Base-by-base conservation (phyloP, 768 basidiomycete genomes). In the Phlegmacium glaucopus region DNA sequence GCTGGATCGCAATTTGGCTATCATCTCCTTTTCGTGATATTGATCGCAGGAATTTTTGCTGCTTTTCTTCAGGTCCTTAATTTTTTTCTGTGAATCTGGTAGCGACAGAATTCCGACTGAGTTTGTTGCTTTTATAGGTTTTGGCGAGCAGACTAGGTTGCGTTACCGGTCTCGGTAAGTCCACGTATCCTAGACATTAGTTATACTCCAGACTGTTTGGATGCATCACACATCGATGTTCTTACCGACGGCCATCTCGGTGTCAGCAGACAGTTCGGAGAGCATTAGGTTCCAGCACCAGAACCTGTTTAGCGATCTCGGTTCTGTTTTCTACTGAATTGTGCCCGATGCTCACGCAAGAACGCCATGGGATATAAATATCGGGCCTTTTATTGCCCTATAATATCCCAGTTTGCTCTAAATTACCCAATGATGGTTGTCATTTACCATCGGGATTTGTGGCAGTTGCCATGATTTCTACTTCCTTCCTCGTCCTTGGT, bases 1-100 rank as follows among this genome's bases (percentile, higher is more conserved):
- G 92, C 92, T 1, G 92, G 92, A 9, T 87, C 87, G 15, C 64
- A 83, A 47, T 94, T 78, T 61, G 93, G 94, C 1, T 96, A 95
- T 66, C 79, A 78, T 50, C 74, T 94, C 11, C 77, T 98, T 26
- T 94, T 95, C 65, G 74, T 90, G 12, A 84, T 98, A 9, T 75
- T 96, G 6, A 62, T 96, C 15, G 73, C 94, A 1, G 92, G 92
- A 9, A 53, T 94, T 7, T 83, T 90, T 46, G 93, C 90, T 12
- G 85, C 87, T 2, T 82, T 89, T 52, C 72, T 94, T 12, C 94
- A 96, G 78, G 87, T 80, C 5, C 22, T 39, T 32, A 65, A 45
- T 7, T 37, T 18, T 29, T 27, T 27, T 30, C 25, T 62, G 13
- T 27, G 17, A 12, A 7, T 38, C 51, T 13, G 26, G 37, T 27